Percentiles rank a stretch among this genome's conserved stretches.
These are phyloP conservation scores for Gillenia trifoliata DNA, from an alignment of 306 rosid genomes.

Conservation along the genomic window DNA sequence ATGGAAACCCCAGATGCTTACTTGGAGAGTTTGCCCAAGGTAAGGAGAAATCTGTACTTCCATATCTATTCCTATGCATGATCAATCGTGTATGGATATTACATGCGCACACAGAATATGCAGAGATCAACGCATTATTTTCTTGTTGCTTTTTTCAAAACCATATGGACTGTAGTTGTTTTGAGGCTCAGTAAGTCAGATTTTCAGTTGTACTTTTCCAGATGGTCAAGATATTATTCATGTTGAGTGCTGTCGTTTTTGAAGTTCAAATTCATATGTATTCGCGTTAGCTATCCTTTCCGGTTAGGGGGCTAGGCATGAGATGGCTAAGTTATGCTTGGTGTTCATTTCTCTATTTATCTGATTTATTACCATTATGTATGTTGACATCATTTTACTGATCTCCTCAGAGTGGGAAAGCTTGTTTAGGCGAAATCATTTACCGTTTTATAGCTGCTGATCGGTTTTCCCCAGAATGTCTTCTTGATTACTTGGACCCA, in stretches of 20 bases:
- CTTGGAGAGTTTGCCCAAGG: slow-evolving; percentile 42
- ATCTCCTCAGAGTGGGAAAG: slow-evolving; percentile 35
- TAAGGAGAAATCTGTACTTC: neutral
- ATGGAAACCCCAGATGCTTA: slow-evolving; percentile 40
- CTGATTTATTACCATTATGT: neutral
- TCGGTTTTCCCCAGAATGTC: slow-evolving; percentile 37
- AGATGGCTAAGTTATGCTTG: neutral
- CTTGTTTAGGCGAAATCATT: slow-evolving; percentile 30
- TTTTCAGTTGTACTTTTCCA: neutral
- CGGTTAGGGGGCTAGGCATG: neutral
- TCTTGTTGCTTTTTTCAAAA: neutral
- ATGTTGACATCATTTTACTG: neutral
- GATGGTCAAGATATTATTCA: neutral
- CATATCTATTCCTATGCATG: neutral
- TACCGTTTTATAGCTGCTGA: slow-evolving; percentile 30
- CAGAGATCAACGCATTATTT: neutral
- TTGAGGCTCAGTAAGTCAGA: neutral
- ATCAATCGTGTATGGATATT: neutral
- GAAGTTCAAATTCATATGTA: neutral
- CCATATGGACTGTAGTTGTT: neutral
- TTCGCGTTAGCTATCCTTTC: neutral
- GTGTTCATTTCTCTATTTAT: neutral
- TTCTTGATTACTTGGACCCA: slow-evolving; percentile 43
- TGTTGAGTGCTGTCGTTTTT: neutral
- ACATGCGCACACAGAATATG: neutral